Evolutionary conservation across 306 rosid species (phyloP).

Genomic region (Coriaria nepalensis): DNA sequence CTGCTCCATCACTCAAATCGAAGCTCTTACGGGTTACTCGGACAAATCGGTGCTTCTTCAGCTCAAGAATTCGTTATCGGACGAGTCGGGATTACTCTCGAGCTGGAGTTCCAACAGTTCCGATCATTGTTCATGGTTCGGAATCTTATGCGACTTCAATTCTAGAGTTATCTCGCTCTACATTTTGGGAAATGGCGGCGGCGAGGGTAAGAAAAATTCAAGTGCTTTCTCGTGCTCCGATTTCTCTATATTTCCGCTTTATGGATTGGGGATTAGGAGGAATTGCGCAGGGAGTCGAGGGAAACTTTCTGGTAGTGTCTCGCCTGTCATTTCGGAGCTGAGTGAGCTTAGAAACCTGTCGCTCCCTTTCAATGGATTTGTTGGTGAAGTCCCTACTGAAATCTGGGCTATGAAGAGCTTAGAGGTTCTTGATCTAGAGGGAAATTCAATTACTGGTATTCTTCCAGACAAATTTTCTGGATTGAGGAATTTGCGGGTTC

Average conservation of each 20-base stretch:
- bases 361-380: constrained; percentile 53
- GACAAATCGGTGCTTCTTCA: constrained; percentile 62
- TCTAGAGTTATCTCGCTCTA: constrained; percentile 57
- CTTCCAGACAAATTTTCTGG: constrained; percentile 24
- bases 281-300: constrained; percentile 31
- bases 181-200: constrained; percentile 49
- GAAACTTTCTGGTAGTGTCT: constrained; percentile 39
- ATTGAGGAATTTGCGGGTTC: constrained; percentile 37
- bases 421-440: constrained; percentile 86
- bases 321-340: constrained; percentile 40
- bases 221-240: constrained; percentile 26
- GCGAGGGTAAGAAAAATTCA: constrained; percentile 13
- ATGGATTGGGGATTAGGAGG: constrained; percentile 59
- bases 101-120: constrained; percentile 28
- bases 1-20: constrained; percentile 4
- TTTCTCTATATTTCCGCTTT: constrained; percentile 45
- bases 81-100: constrained; percentile 49
- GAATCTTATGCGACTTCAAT: constrained; percentile 49
- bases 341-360: constrained; percentile 59
- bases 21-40: constrained; percentile 26
- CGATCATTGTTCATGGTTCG: constrained; percentile 46
- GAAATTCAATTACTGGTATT: constrained; percentile 43
- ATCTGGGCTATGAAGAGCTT: constrained; percentile 55
- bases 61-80: constrained; percentile 45
- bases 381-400: constrained; percentile 44